Conservation (phyloP, 441 rosid genomes). For the Pelargonium fulgidum region DNA sequence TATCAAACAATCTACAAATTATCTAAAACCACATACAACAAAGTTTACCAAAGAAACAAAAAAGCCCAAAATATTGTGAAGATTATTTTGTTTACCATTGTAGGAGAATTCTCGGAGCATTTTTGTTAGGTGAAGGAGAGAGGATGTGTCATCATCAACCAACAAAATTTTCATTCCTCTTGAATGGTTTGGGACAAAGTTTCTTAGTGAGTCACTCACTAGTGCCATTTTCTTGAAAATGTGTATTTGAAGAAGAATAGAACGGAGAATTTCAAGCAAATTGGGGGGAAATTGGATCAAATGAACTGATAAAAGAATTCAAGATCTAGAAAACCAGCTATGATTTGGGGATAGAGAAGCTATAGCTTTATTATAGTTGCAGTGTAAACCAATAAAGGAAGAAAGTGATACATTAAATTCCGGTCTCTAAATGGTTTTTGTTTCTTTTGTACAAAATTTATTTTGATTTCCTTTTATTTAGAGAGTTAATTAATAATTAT, state of each 20-base stretch:
- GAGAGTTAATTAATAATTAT: too few species aligned
- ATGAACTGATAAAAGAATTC: too few species aligned
- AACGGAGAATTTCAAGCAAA: neutral
- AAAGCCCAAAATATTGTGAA: too few species aligned
- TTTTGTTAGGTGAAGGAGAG: neutral
- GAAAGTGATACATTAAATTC: too few species aligned
- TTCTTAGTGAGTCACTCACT: neutral
- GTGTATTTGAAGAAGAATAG: neutral
- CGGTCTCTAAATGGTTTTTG: too few species aligned
- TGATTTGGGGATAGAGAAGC: too few species aligned
- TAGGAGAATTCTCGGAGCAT: neutral
- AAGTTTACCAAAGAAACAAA: neutral
- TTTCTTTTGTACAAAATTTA: too few species aligned
- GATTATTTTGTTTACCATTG: neutral
- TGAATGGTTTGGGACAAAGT: neutral
- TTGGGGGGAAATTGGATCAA: neutral
- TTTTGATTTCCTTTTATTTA: too few species aligned
- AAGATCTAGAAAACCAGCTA: too few species aligned
- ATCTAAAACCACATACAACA: neutral
- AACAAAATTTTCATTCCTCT: neutral
- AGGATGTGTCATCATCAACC: neutral
- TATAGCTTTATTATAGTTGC: too few species aligned
- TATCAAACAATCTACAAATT: too few species aligned
- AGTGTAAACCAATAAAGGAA: too few species aligned
- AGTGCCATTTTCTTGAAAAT: neutral